Evolutionary conservation across 805 yeast genomes (phyloP), one percentile per base, ranked within the genome.

Genomic region (Candida cerambycidarum): DNA sequence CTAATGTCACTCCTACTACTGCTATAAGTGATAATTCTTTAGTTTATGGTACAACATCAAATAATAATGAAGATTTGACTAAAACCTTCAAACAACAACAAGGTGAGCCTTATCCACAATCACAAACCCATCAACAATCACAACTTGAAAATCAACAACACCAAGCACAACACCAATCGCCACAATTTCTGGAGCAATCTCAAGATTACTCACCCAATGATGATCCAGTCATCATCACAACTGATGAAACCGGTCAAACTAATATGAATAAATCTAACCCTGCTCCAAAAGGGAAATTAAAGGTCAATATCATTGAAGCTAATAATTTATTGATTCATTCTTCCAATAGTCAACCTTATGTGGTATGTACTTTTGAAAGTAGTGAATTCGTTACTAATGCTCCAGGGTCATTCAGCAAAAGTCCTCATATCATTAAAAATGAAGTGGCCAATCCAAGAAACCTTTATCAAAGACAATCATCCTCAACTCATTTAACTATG

Each of bases 311-410:
- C 47, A 69, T 85, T 19, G 92, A 88, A 62, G 97, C 96, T 1
- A 76, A 73, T 45, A 83, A 82, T 52, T 73, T 92, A 48, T 66
- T 74, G 32, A 78, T 82, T 25, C 71, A 75, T 34, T 64, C 80
- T 4, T 65, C 73, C 31, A 70, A 57, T 59, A 73, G 92, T 3
- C 85, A 79, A 52, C 97, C 96, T 3, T 85, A 89, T 61, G 96
- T 87, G 14, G 96, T 89, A 28, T 87, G 95, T 63, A 85, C 95
- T 9, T 89, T 86, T 69, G 96, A 89, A 61, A 83, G 92, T 47
- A 83, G 95, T 1, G 98, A 93, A 66, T 86, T 83, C 51, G 89
- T 92, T 46, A 82, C 96, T 18, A 81, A 82, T 48, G 90, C 89
- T 4, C 89, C 95, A 1, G 85, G 75, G 39, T 71, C 76, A 18